Conservation (phyloP, 768 basidiomycete species). For the Galerina sulciceps region DNA sequence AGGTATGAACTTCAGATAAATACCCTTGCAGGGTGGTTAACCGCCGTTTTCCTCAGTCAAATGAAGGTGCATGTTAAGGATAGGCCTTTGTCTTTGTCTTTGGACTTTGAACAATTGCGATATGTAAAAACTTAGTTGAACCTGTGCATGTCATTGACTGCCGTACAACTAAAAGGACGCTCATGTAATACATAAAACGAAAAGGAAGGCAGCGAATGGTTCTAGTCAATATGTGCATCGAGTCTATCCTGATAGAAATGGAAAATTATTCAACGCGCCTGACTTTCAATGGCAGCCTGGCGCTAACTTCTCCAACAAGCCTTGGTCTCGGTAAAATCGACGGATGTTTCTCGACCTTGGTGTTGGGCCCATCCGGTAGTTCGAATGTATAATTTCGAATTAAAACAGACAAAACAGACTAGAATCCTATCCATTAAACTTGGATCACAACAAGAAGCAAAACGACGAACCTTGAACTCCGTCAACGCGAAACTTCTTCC, state of each 20-base stretch:
- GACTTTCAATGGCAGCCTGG: slow-evolving; percentile 39
- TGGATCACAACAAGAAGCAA: not conserved
- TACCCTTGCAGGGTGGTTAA: no score
- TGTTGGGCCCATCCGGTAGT: slow-evolving; percentile 41
- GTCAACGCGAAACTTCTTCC: slow-evolving; percentile 52
- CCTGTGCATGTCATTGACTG: no score
- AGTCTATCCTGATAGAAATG: not conserved
- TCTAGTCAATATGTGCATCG: no score
- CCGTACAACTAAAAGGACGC: no score
- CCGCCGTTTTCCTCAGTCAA: no score
- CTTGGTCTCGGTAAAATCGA: slow-evolving; percentile 44
- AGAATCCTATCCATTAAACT: not conserved
- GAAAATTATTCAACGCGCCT: slow-evolving; percentile 28
- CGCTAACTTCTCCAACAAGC: slow-evolving; percentile 35
- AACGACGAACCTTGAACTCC: slow-evolving; percentile 43
- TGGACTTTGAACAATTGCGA: no score
- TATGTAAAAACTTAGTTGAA: no score
- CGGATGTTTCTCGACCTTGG: slow-evolving; percentile 38
- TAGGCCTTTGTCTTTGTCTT: no score
- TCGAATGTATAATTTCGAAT: slow-evolving; percentile 47
- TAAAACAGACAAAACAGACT: slow-evolving; percentile 49
- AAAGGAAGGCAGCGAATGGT: no score
- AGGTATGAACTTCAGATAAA: not conserved
- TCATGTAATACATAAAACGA: not conserved
- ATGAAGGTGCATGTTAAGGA: no score